Evolutionary conservation across 345 rosid species (phyloP), one percentile per base, ranked within the genome.

Genomic region (Reutealis trisperma): DNA sequence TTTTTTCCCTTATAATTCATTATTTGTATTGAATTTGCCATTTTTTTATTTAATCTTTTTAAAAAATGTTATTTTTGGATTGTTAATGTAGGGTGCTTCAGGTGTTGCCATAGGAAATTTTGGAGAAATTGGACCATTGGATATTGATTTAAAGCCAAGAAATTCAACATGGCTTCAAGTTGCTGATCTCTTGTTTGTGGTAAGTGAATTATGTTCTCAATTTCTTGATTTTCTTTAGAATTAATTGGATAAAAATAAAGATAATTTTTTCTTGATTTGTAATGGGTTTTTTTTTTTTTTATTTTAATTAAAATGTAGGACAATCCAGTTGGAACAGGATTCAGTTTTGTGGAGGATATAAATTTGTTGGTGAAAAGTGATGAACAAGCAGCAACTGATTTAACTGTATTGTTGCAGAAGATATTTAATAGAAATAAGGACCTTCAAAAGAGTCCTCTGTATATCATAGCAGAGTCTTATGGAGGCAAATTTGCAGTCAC

Each of bases 401-500:
- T 95, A 72, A 90, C 91, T 16, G 77, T 79, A 77, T 79, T 95
- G 72, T 73, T 95, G 82, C 79, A 83, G 68, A 82, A 77, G 68
- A 47, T 93, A 22, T 93, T 89, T 74, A 88, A 88, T 45, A 73
- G 75, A 61, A 75, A 91, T 45, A 71, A 85, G 47, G 58, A 25
- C n/a, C 81, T 92, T 13, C 94, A 84, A 77, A 79, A 83, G 74
- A 89, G 94, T 64, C 96, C 94, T 72, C 82, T 95, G 61, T 90
- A 78, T 74, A 84, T 91, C 54, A 90, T 95, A 25, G 99, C 93
- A 52, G 98, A 95, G 82, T 95, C 99, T 58, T 95, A 95, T 68
- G 99, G 99, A 44, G 99, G 99, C 15, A 93, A 90, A 84, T 88
- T 86, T 14, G 99, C 96, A 5, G 97, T 84, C 69, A 89, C 94